A percentile compares a stretch with the other conserved stretches of the same genome.
Conservation (phyloP, 345 rosid genomes). For the Excoecaria cochinchinensis region DNA sequence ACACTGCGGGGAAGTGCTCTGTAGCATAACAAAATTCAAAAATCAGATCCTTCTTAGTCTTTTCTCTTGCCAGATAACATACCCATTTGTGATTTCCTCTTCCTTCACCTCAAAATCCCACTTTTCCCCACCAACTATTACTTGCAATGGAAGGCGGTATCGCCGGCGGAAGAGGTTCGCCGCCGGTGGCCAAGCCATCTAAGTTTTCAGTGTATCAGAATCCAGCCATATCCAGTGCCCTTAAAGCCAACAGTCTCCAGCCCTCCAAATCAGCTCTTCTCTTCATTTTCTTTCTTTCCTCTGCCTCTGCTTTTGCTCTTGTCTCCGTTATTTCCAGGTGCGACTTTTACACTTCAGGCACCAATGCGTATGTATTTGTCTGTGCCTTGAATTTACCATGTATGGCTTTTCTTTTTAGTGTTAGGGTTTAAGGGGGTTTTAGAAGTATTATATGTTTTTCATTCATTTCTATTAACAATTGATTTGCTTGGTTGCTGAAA, state of each 20-base stretch:
- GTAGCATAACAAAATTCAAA: too few relatives aligned
- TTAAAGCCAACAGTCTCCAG: slow-evolving; percentile 68
- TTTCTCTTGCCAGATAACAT: neutral
- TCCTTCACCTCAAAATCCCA: neutral
- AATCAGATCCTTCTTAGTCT: neutral
- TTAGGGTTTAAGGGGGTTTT: slow-evolving; percentile 23
- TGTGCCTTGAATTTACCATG: neutral
- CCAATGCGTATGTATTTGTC: neutral
- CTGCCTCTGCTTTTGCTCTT: slow-evolving; percentile 62
- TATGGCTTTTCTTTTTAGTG: neutral
- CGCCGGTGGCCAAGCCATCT: slow-evolving; percentile 38
- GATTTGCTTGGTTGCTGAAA: neutral
- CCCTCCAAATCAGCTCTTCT: slow-evolving; percentile 65
- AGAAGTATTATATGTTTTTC: neutral
- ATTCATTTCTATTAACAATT: neutral
- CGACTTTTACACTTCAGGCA: neutral
- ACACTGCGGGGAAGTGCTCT: neutral
- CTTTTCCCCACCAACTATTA: neutral
- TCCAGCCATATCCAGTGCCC: slow-evolving; percentile 69
- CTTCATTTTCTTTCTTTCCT: slow-evolving; percentile 50
- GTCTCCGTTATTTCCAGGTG: slow-evolving; percentile 57
- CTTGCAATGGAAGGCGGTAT: neutral
- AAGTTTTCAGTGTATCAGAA: slow-evolving; percentile 83
- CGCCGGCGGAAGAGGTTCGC: slow-evolving; percentile 2
- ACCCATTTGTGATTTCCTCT: neutral